Conservation (phyloP, 148 eudicot genomes). For the Polygonum maritimum region DNA sequence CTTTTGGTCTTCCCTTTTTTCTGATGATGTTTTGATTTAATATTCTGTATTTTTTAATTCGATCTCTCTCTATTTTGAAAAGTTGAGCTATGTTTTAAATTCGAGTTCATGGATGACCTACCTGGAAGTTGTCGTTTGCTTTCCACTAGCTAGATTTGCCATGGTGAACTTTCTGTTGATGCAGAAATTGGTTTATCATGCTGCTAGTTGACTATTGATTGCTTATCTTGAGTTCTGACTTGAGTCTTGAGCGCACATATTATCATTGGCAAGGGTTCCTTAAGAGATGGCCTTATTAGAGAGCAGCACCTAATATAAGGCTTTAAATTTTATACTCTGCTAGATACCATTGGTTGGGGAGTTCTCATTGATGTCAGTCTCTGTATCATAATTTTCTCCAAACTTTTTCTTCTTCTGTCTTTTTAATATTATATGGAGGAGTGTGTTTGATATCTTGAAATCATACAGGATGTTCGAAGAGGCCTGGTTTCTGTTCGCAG, state of each 20-base stretch:
- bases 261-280: neutral
- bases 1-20: slow-evolving; percentile 1
- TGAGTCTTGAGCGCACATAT: neutral
- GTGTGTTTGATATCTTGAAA: neutral
- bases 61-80: neutral
- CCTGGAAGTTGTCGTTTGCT: neutral
- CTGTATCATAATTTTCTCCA: neutral
- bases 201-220: neutral
- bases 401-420: neutral
- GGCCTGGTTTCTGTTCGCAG: slow-evolving; percentile 73
- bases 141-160: neutral
- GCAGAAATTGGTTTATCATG: neutral
- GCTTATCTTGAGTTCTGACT: neutral
- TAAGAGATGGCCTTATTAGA: neutral
- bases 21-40: neutral
- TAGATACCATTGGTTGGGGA: neutral
- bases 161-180: neutral
- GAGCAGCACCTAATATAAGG: neutral
- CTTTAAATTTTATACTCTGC: neutral
- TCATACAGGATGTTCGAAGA: slow-evolving; percentile 83
- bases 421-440: neutral
- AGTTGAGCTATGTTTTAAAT: neutral
- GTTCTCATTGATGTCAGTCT: slow-evolving; percentile 4
- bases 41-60: neutral
- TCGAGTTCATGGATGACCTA: neutral